Percentiles rank a stretch among this genome's conserved stretches.
Conservation (phyloP, 164 flowering plant genomes). For the Aristolochia fimbriata region DNA sequence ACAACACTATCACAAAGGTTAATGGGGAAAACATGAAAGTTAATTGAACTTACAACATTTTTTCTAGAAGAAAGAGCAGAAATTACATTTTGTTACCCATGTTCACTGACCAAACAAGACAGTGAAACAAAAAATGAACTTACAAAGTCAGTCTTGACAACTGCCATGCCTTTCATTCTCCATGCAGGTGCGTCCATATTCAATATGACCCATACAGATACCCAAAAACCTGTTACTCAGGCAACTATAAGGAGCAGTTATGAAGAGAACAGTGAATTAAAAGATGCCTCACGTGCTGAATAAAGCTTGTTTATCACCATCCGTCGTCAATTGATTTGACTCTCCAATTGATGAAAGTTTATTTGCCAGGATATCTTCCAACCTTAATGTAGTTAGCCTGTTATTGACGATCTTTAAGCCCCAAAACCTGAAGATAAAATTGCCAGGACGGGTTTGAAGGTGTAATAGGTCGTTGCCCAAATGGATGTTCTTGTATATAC, state of each 20-base stretch:
- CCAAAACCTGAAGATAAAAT: constrained; percentile 35
- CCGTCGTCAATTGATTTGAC: background rate
- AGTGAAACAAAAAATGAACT: no score
- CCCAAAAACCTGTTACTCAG: background rate
- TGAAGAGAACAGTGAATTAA: background rate
- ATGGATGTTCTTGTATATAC: constrained; percentile 53
- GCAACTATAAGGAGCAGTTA: background rate
- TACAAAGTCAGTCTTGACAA: background rate
- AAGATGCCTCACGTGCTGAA: background rate
- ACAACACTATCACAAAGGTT: no score
- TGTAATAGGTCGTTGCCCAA: constrained; percentile 65
- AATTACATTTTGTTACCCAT: no score
- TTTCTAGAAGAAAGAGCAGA: no score
- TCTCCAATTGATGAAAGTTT: background rate
- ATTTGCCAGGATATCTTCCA: background rate
- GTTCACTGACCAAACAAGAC: no score
- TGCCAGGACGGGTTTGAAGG: constrained; percentile 43
- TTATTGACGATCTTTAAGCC: background rate
- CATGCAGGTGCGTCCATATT: background rate
- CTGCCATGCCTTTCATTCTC: background rate
- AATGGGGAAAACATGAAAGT: no score
- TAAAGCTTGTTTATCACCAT: background rate
- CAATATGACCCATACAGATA: background rate
- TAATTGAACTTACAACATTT: no score
- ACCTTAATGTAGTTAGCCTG: background rate